Conservation (phyloP, 148 eudicot species). For the Nepenthes mirabilis region DNA sequence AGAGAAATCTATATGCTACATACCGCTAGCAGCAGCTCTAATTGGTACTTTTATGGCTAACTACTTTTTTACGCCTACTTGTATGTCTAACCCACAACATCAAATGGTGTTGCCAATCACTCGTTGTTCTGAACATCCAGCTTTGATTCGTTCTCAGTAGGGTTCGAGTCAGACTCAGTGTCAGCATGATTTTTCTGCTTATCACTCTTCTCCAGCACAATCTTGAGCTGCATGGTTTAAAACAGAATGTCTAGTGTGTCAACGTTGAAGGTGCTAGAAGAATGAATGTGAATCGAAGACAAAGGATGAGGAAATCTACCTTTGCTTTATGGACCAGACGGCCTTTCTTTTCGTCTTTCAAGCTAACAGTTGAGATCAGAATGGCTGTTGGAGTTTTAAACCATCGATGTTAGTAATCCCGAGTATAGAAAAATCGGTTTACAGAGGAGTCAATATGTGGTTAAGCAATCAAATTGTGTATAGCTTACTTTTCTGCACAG, state of each 20-base stretch:
- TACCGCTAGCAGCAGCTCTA: neutral
- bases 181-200: slow-evolving; percentile 2
- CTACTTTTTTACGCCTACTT: too few relatives aligned
- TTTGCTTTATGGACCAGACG: slow-evolving; percentile 52
- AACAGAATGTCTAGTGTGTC: neutral
- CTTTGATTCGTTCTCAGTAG: neutral
- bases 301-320: slow-evolving; percentile 8
- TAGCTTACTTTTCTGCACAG: slow-evolving; percentile 1
- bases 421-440: too few relatives aligned
- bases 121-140: neutral
- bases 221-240: slow-evolving; percentile 33
- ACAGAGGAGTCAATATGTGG: too few relatives aligned
- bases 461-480: too few relatives aligned
- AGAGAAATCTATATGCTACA: neutral
- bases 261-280: neutral
- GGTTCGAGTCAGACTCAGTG: neutral
- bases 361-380: slow-evolving; percentile 37
- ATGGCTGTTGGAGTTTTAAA: slow-evolving; percentile 21
- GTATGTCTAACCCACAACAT: too few relatives aligned
- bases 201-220: slow-evolving; percentile 42
- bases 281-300: neutral
- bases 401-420: neutral
- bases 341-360: slow-evolving; percentile 48
- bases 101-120: neutral
- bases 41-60: too few relatives aligned